Evolutionary conservation across 1,284 basidiomycete genomes (phyloP).

Genomic region (Pseudozyma sp.): DNA sequence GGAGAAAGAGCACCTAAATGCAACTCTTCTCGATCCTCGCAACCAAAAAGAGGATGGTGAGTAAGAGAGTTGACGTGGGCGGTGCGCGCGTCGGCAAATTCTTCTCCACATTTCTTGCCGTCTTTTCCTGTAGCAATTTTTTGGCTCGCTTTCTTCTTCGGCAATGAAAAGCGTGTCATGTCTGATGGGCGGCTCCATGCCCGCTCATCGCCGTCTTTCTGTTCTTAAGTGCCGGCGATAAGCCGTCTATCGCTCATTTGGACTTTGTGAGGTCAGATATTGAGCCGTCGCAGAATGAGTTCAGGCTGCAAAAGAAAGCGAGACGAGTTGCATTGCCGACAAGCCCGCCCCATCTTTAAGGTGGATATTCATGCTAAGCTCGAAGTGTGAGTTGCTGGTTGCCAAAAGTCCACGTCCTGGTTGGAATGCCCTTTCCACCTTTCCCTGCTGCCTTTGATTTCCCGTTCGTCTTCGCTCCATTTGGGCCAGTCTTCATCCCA

Average conservation of each 20-base stretch:
- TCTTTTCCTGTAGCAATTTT: background rate
- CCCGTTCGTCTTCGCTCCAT: background rate
- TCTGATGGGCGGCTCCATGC: background rate
- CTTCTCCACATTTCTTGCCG: background rate
- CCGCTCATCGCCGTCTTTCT: background rate
- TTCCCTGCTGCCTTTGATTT: background rate
- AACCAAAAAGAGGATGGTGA: background rate
- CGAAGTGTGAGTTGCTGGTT: conserved; percentile 5
- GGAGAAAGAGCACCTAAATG: too few relatives aligned
- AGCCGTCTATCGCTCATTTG: too few relatives aligned
- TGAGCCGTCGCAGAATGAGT: background rate
- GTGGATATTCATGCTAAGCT: background rate
- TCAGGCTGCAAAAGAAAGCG: background rate
- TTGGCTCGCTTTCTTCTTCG: background rate
- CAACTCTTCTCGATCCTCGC: background rate
- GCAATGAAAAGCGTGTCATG: background rate
- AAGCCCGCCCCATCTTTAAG: background rate
- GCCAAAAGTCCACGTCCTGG: conserved; percentile 16
- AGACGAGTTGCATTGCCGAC: background rate
- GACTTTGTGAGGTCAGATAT: too few relatives aligned
- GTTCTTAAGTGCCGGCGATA: background rate
- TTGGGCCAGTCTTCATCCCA: conserved; percentile 2
- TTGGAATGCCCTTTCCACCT: conserved; percentile 11
- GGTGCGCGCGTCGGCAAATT: background rate
- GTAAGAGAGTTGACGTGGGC: background rate